Conservation (phyloP, 768 basidiomycete genomes). For the Boletus subcaerulescens region DNA sequence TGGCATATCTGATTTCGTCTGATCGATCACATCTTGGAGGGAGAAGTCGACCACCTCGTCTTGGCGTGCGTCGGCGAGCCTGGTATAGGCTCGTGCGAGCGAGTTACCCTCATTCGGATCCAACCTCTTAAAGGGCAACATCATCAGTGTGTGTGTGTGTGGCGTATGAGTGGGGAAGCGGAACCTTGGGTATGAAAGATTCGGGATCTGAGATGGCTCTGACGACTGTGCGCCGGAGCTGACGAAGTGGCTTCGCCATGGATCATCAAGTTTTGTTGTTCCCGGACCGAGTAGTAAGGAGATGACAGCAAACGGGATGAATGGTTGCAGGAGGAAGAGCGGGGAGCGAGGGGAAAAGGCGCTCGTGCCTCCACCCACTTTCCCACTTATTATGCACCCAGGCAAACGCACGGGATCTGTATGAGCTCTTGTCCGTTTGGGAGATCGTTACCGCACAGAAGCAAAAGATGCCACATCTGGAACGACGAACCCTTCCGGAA, state of each 20-base stretch:
- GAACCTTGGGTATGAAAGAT: conserved; percentile 7
- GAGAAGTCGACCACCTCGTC: neutral
- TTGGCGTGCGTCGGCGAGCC: neutral
- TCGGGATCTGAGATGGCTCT: conserved; percentile 19
- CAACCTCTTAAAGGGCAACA: neutral
- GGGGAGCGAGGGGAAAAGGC: too few relatives aligned
- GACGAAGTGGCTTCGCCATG: conserved; percentile 11
- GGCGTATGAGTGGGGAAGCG: too few relatives aligned
- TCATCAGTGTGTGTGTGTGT: neutral
- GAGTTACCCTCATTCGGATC: neutral
- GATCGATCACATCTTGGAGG: conserved; percentile 13
- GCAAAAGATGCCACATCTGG: too few relatives aligned
- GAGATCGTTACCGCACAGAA: too few relatives aligned
- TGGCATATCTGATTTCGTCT: conserved; percentile 20
- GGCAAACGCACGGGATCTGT: too few relatives aligned
- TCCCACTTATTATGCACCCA: too few relatives aligned
- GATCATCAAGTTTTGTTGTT: neutral
- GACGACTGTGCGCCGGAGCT: conserved; percentile 17
- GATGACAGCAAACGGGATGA: neutral
- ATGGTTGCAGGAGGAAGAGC: too few relatives aligned
- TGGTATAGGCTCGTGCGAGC: neutral
- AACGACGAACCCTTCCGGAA: too few relatives aligned
- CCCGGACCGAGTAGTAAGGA: neutral
- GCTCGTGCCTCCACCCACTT: too few relatives aligned
- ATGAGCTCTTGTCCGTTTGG: too few relatives aligned